Evolutionary conservation across 495 filamentous ascomycete species (phyloP).

Genomic region (Podospora fimiseda): DNA sequence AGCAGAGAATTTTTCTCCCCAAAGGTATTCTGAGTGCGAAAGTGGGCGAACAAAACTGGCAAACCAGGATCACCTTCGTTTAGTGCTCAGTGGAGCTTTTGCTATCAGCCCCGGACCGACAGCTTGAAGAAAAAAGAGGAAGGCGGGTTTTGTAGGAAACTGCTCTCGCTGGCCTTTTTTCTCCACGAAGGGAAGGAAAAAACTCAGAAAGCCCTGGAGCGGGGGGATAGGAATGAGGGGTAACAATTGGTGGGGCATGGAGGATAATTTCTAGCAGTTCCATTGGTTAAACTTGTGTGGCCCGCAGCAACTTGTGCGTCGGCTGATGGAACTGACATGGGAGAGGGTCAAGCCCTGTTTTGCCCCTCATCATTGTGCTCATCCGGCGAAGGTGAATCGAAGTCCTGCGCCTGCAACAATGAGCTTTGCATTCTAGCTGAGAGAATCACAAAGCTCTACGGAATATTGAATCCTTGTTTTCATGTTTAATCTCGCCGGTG

Average conservation of each 20-base stretch:
- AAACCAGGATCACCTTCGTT: constrained; percentile 8
- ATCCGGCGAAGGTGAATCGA: no score
- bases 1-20: constrained; percentile 27
- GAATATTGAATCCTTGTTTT: no score
- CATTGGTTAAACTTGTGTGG: constrained; percentile 21
- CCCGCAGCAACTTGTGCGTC: constrained; percentile 21
- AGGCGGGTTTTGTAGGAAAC: constrained; percentile 12
- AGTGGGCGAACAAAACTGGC: constrained; percentile 17
- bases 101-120: constrained; percentile 27
- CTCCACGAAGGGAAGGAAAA: constrained; percentile 21
- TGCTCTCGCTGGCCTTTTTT: constrained; percentile 25
- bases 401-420: background rate
- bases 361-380: constrained; percentile 22
- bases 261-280: constrained; percentile 13
- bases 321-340: constrained; percentile 23
- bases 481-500: background rate
- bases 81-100: constrained; percentile 9
- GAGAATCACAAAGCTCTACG: background rate
- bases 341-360: constrained; percentile 33
- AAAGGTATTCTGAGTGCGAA: constrained; percentile 12
- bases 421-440: background rate
- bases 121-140: constrained; percentile 16
- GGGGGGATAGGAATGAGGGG: constrained; percentile 23
- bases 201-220: constrained; percentile 20
- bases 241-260: constrained; percentile 26